Evolutionary conservation across 441 rosid species (phyloP), one percentile per base, ranked within the genome.

Genomic region (Populus hybrid): DNA sequence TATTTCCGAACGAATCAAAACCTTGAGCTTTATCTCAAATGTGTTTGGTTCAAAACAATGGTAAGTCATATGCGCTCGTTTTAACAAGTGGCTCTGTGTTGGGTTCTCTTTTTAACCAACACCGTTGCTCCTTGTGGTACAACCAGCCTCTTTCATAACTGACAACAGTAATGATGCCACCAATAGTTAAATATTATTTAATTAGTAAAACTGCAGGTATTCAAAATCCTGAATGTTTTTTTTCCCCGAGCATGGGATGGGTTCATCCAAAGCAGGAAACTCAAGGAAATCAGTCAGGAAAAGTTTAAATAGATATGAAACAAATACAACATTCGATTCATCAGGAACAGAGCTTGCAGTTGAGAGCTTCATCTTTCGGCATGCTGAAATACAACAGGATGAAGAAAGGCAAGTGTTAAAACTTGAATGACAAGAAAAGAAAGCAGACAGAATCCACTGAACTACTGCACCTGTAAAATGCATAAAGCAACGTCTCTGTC

Each of bases 311-410:
- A 28, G 40, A 69, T 59, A 69, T 72, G 66, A 73, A 68, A 36
- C n/a, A 36, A 26, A 10, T 36, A 14, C 18, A 40, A 72, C 59
- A 50, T 46, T 28, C 57, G n/a, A 20, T 42, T 42, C 8, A n/a
- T 35, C 16, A 70, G 24, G 34, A 6, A 18, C 79, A 50, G 79
- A 77, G 69, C 98, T 79, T 91, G 92, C 99, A 97, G 98, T 92
- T 93, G 98, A 77, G 99, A 63, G 97, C 97, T 80, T 93, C 99
- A n/a, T 97, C 99, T 89, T 88, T 93, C 16, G 99, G 98, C 98
- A 97, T 92, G 90, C 98, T 97, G 92, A 40, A 73, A 73, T 57
- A 5, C 30, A 68, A 72, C 10, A 38, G 12, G 18, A 71, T 50
- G 20, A 76, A 6, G 80, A 42, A 32, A 75, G 65, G 79, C 72